These are phyloP conservation scores for Coemansia sp. DNA, from an alignment of 192 early-diverging fungal genomes.

Conservation along the genomic window DNA sequence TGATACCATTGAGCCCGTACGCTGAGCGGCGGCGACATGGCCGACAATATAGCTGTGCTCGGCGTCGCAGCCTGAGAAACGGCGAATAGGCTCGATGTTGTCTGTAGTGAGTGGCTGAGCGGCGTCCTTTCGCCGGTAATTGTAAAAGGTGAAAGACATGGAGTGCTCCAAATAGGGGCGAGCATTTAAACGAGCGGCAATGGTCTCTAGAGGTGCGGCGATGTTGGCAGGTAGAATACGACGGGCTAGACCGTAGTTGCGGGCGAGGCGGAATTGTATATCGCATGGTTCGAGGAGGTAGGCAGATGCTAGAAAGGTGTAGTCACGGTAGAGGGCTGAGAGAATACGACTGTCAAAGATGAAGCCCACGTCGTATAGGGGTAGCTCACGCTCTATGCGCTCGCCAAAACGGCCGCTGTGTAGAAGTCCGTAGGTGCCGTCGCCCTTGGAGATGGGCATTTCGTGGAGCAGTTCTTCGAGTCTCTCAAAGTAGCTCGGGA, in stretches of 20 bases:
- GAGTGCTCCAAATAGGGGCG: constrained; percentile 82
- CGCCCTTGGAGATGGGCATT: constrained; percentile 72
- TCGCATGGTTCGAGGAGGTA: constrained; percentile 92
- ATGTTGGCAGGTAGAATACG: constrained; percentile 74
- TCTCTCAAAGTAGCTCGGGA: constrained; percentile 70
- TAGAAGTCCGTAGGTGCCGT: constrained; percentile 75
- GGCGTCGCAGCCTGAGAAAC: constrained; percentile 72
- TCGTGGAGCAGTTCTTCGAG: constrained; percentile 73
- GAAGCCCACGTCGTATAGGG: constrained; percentile 70
- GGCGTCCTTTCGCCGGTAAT: constrained; percentile 74
- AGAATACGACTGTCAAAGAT: constrained; percentile 73
- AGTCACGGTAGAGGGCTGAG: constrained; percentile 81
- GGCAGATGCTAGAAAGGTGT: constrained; percentile 83
- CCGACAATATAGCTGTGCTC: constrained; percentile 85
- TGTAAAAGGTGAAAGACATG: constrained; percentile 80
- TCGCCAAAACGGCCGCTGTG: constrained; percentile 79
- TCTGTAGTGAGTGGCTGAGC: constrained; percentile 59
- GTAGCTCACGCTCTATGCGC: constrained; percentile 70
- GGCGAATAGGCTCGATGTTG: constrained; percentile 76
- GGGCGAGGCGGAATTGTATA: constrained; percentile 66
- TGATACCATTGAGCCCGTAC: constrained; percentile 69
- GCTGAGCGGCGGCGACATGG: constrained; percentile 86
- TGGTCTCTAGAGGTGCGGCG: constrained; percentile 71
- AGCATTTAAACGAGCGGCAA: constrained; percentile 71
- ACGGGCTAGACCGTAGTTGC: constrained; percentile 80